Percentiles rank a stretch among this genome's conserved stretches.
These are phyloP conservation scores for Pyrenochaeta sp. DNA, from an alignment of 2,329 filamentous ascomycete genomes.

Conservation along the genomic window DNA sequence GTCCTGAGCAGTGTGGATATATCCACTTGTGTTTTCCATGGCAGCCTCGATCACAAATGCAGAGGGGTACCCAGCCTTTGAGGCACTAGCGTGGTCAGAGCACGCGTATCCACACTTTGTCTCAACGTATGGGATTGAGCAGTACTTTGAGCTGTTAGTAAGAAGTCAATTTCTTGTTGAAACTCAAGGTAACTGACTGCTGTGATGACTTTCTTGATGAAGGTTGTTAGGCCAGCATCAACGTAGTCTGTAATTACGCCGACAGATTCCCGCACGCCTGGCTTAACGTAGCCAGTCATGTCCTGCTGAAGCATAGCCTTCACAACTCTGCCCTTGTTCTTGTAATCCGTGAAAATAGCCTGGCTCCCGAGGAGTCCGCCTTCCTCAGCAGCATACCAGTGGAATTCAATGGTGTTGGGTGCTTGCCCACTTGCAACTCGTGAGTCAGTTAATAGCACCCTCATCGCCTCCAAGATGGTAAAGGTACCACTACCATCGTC, in stretches of 20 bases:
- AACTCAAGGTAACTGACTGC: slow-evolving; percentile 34
- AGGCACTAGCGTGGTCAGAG: slow-evolving; percentile 76
- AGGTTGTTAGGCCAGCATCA: slow-evolving; percentile 78
- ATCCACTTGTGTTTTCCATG: slow-evolving; percentile 67
- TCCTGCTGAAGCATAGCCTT: slow-evolving; percentile 98
- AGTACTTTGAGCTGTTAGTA: slow-evolving; percentile 67
- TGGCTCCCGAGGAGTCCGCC: slow-evolving; percentile 85
- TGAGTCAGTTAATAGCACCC: slow-evolving; percentile 75
- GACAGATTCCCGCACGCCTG: slow-evolving; percentile 80
- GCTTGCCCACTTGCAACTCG: slow-evolving; percentile 74
- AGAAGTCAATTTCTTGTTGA: background rate
- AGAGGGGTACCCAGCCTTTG: slow-evolving; percentile 75
- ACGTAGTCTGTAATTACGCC: slow-evolving; percentile 94
- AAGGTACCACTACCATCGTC: slow-evolving; percentile 92
- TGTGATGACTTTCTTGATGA: slow-evolving; percentile 86
- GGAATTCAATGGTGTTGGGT: slow-evolving; percentile 90
- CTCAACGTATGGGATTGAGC: slow-evolving; percentile 81
- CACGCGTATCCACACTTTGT: slow-evolving; percentile 89
- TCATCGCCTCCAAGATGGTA: slow-evolving; percentile 89
- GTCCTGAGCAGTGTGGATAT: slow-evolving; percentile 74
- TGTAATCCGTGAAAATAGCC: slow-evolving; percentile 83
- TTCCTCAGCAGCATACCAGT: slow-evolving; percentile 94
- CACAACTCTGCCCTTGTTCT: slow-evolving; percentile 74
- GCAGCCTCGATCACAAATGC: slow-evolving; percentile 78
- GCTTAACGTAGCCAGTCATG: slow-evolving; percentile 84